Conservation (phyloP, 1,284 basidiomycete genomes). For the Ceratobasidium sp. region DNA sequence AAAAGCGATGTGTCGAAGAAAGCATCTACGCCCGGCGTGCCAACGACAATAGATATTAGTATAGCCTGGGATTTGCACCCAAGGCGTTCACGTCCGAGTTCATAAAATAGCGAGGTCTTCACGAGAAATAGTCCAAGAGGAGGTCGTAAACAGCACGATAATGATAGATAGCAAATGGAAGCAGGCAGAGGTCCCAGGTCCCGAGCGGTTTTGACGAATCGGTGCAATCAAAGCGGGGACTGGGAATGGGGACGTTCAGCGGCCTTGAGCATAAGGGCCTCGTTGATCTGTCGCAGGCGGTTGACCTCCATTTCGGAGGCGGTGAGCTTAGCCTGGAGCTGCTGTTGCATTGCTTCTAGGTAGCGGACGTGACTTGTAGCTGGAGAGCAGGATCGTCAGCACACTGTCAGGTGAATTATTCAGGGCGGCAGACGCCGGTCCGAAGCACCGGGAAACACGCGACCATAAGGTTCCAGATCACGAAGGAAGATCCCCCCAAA, state of each 20-base stretch:
- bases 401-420: not conserved
- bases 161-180: conserved; percentile 21
- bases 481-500: conserved; percentile 4
- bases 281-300: conserved; percentile 78
- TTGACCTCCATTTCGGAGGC: conserved; percentile 76
- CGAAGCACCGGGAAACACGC: conserved; percentile 16
- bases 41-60: conserved; percentile 7
- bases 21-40: not conserved
- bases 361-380: conserved; percentile 81
- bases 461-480: not conserved
- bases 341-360: conserved; percentile 74
- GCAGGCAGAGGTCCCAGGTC: not conserved
- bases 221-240: conserved; percentile 16
- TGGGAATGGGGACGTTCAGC: conserved; percentile 61
- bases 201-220: conserved; percentile 17
- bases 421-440: conserved; percentile 23
- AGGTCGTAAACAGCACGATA: conserved; percentile 18
- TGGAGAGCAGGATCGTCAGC: conserved; percentile 45
- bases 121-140: conserved; percentile 13
- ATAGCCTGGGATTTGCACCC: not conserved
- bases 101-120: conserved; percentile 24
- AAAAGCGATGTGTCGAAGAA: not conserved
- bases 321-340: conserved; percentile 74
- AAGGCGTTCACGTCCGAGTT: conserved; percentile 16
- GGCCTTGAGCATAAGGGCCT: conserved; percentile 82